Evolutionary conservation across 78 protist genomes (phyloP), one percentile per base, ranked within the genome.

Genomic region (Paratrimastix pyriformis): DNA sequence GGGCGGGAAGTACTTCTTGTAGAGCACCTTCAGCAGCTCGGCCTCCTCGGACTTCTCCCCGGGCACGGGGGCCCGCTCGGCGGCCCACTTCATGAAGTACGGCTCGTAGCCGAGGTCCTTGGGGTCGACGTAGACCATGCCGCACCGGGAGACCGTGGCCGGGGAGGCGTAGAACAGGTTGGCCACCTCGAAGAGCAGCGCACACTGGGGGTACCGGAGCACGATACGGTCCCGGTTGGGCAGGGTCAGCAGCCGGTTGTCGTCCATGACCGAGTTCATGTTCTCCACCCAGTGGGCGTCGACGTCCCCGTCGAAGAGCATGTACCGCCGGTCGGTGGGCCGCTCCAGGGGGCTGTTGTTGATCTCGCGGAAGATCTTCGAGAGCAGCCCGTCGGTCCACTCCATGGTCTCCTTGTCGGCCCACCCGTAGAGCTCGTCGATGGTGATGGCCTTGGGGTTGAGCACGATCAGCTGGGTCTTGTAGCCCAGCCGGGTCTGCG

Each of bases 241-340:
- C n/a, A 92, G 83, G 32, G 93, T 89, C 37, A 92, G 88, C 54
- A 89, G 64, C 82, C 84, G 87, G 87, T 92, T 92, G 84, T 92
- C 96, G 72, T 92, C 96, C 93, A 89, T 88, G 39, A 92, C 92
- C 2, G 89, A 78, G 87, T 92, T 92, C 93, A 92, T 89, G 78
- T 83, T 78, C 74, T 92, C 96, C 46, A 92, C 83, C 93, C 92
- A 91, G 35, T 71, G 59, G 0, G 92, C 90, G 57, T 91, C 92
- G 42, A 91, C 91, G 66, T 88, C 92, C 29, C 91, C 89, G 43
- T 91, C 92, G 65, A 80, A 88, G 15, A 84, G 79, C 18, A 91
- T 76, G 77, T 89, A 89, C 21, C 88, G 79, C 37, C 79, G 55
- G 68, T 81, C 84, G 33, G 37, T 11, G n/a, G n/a, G n/a, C 70